Evolutionary conservation across 345 rosid species (phyloP), one percentile per base, ranked within the genome.

Genomic region (Camelina hispida): DNA sequence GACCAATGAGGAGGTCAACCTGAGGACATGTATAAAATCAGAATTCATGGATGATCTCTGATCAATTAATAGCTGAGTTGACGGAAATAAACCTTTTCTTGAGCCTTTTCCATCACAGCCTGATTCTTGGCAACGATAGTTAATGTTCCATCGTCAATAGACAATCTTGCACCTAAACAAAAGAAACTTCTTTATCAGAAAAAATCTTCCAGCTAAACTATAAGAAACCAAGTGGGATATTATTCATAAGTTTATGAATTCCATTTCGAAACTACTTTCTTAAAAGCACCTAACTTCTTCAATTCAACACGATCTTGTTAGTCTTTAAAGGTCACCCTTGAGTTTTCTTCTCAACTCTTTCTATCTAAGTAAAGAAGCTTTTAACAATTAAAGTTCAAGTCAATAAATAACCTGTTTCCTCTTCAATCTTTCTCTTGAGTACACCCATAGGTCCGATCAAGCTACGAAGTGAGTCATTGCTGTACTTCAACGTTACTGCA

Each of bases 361-460:
- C 30, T 28, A 28, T 28, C 30, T 5, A 28, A 57, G 17, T 53
- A 66, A 59, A 51, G 44, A 69, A 69, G 66, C 40, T 22, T 16
- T 17, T 65, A 14, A 55, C 14, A 3, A 44, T 16, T 35, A 5
- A 68, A 15, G 42, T 55, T 10, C 0, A 47, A 43, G 63, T 71
- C 46, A 75, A 56, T 16, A 65, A 37, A 71, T 57, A 30, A 90
- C 97, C 99, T 85, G 97, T 95, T 84, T 95, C 96, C 78, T 88
- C 95, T 83, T 95, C 96, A 80, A 92, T 82, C 74, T 90, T 87
- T 85, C 88, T 86, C 84, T 89, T 95, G 23, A 84, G 81, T 59
- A 80, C 85, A 65, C 93, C 97, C 60, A 88, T 84, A 46, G 99
- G 99, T 66, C 97, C 99, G 68, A 92, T 83, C 82, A 95, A 81